Conservation (phyloP, 2,329 filamentous ascomycete genomes). For the Aspergillus unguis region DNA sequence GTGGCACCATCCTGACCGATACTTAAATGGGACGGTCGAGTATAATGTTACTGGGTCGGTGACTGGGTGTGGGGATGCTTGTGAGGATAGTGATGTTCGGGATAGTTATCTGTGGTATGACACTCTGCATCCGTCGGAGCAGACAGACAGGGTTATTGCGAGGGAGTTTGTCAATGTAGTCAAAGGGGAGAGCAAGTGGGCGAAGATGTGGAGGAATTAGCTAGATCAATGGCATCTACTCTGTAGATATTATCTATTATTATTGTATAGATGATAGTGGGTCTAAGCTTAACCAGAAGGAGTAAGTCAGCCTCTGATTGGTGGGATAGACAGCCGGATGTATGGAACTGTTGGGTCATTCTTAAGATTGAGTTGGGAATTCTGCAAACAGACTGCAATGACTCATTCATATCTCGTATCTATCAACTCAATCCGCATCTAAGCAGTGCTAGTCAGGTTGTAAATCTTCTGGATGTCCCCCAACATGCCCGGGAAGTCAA, state of each 20-base stretch:
- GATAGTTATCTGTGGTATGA: slow-evolving; percentile 61
- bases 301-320: background rate
- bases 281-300: background rate
- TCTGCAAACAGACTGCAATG: background rate
- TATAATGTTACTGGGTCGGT: slow-evolving; percentile 59
- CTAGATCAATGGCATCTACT: background rate
- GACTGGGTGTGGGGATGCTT: slow-evolving; percentile 47
- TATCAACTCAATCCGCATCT: background rate
- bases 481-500: slow-evolving; percentile 59
- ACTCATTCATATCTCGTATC: background rate
- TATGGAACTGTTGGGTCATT: background rate
- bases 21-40: slow-evolving; percentile 61
- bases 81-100: background rate
- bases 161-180: slow-evolving; percentile 54
- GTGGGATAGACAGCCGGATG: background rate
- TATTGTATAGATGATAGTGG: too few species aligned
- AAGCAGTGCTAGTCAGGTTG: slow-evolving; percentile 41
- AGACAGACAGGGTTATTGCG: slow-evolving; percentile 57
- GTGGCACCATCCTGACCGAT: slow-evolving; percentile 55
- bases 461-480: slow-evolving; percentile 63
- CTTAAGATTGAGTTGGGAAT: background rate
- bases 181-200: slow-evolving; percentile 39
- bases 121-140: slow-evolving; percentile 66
- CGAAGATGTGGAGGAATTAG: slow-evolving; percentile 15
- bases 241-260: too few species aligned